Base-by-base conservation (phyloP, 805 yeast genomes). In the Kluyveromyces starmeri region DNA sequence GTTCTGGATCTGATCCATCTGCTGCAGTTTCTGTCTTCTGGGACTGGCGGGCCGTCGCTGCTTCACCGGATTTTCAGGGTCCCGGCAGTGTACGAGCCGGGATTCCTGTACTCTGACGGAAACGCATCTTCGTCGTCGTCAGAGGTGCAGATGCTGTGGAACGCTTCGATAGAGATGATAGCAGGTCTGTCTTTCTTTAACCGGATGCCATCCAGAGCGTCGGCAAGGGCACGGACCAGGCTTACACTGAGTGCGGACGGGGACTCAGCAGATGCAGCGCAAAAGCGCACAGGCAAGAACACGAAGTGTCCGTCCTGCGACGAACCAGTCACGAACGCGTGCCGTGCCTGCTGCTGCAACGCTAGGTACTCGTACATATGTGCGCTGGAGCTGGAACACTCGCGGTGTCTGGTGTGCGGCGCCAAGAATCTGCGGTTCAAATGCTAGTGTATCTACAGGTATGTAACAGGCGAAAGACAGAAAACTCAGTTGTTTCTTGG, bases 71-170 rank as follows among this genome's bases (percentile, higher is more conserved):
- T 26, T 17, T 26, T 26, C 28, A 7, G 19, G 10, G 19, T 26
- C 6, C 28, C 28, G 7, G 7, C 19, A 7, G 17, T 26, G 28
- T 26, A 10, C n/a, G 14, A 26, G 18, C 28, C 26, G 26, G 26
- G 28, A 14, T 13, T 26, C 19, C 16, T 19, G 6, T 26, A 26
- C 16, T 23, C 26, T 10, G 26, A 23, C 13, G n/a, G 11, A 6
- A 23, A 12, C 5, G 17, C 18, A n/a, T 17, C n/a, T 6, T 26
- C 28, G 5, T 14, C 28, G 5, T 15, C 33, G 7, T 29, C 33
- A 9, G 33, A 30, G 18, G 33, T 30, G n/a, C 33, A 30, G 26
- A 30, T 30, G 33, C 33, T 30, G 9, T 30, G 33, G 33, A 30
- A 30, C 26, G 33, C 33, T 20, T 11, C 33, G 2, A 10, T 30